Conservation (phyloP, 768 basidiomycete genomes). For the Antrodiella citrinella region DNA sequence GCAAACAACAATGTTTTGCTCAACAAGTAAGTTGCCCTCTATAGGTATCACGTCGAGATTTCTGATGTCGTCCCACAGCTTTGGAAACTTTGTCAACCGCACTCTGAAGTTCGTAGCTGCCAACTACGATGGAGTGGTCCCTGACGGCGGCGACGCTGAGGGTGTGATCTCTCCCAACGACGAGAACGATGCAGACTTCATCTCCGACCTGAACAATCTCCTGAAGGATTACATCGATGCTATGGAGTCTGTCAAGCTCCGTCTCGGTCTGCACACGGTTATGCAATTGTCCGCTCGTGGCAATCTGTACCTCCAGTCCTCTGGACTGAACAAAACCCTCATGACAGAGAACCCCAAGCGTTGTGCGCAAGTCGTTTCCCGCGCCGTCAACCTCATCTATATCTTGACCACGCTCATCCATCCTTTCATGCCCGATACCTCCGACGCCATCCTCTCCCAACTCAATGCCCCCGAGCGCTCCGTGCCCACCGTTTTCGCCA, state of each 20-base stretch:
- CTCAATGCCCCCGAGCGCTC: slow-evolving; percentile 83
- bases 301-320: slow-evolving; percentile 91
- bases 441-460: slow-evolving; percentile 72
- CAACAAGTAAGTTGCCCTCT: slow-evolving; percentile 69
- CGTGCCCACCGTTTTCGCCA: slow-evolving; percentile 63
- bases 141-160: slow-evolving; percentile 64
- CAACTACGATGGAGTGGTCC: slow-evolving; percentile 73
- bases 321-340: slow-evolving; percentile 84
- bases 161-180: slow-evolving; percentile 68
- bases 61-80: slow-evolving; percentile 33
- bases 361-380: slow-evolving; percentile 84
- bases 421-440: slow-evolving; percentile 95
- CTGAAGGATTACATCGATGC: slow-evolving; percentile 74
- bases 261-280: slow-evolving; percentile 77
- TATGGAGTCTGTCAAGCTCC: slow-evolving; percentile 90
- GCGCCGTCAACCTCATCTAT: slow-evolving; percentile 91
- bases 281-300: slow-evolving; percentile 87
- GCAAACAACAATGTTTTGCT: slow-evolving; percentile 90
- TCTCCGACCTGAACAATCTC: slow-evolving; percentile 69
- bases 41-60: background rate
- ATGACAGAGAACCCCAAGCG: slow-evolving; percentile 74
- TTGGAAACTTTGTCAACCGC: slow-evolving; percentile 98
- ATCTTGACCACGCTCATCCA: slow-evolving; percentile 76
- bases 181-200: slow-evolving; percentile 62
- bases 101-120: slow-evolving; percentile 86